A percentile compares a stretch with the other conserved stretches of the same genome.
Conservation (phyloP, 1,139 yeast species). For the Protomyces arabidopsidicola region DNA sequence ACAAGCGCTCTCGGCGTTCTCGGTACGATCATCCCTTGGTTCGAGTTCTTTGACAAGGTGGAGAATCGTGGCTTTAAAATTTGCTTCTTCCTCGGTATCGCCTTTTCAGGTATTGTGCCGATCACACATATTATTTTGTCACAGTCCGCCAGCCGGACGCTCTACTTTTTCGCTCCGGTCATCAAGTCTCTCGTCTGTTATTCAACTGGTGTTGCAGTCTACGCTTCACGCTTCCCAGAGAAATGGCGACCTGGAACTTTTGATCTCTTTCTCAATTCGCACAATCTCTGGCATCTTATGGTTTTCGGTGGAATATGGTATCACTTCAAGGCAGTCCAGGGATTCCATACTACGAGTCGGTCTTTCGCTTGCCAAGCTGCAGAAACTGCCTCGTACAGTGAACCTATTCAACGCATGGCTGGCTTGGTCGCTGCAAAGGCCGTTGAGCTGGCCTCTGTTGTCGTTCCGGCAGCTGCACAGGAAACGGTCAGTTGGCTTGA, state of each 20-base stretch:
- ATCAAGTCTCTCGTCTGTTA: constrained; percentile 68
- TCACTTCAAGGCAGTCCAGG: constrained; percentile 19
- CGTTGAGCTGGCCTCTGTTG: neutral
- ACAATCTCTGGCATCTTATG: constrained; percentile 88
- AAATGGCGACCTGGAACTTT: constrained; percentile 57
- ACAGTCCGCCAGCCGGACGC: constrained; percentile 54
- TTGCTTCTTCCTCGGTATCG: constrained; percentile 74
- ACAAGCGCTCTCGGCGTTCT: constrained; percentile 63
- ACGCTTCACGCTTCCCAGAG: constrained; percentile 86
- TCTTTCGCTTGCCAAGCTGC: constrained; percentile 15
- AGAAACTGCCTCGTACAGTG: neutral
- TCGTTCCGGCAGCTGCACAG: neutral
- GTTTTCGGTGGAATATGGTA: constrained; percentile 84
- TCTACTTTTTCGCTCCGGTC: constrained; percentile 58
- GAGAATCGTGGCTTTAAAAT: constrained; percentile 77
- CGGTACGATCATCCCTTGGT: constrained; percentile 83
- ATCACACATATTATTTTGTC: constrained; percentile 54
- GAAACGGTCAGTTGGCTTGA: neutral
- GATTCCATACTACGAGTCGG: constrained; percentile 6
- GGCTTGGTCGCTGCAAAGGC: neutral
- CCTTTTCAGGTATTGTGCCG: constrained; percentile 68
- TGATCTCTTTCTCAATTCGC: constrained; percentile 82
- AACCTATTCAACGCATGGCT: neutral
- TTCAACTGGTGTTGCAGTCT: constrained; percentile 74
- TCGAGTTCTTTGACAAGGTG: constrained; percentile 80